Percentiles rank a stretch among this genome's conserved stretches.
phyloP scores from a whole-genome alignment of 2,329 filamentous ascomycete species.

The Neonectria neomacrospora region DNA sequence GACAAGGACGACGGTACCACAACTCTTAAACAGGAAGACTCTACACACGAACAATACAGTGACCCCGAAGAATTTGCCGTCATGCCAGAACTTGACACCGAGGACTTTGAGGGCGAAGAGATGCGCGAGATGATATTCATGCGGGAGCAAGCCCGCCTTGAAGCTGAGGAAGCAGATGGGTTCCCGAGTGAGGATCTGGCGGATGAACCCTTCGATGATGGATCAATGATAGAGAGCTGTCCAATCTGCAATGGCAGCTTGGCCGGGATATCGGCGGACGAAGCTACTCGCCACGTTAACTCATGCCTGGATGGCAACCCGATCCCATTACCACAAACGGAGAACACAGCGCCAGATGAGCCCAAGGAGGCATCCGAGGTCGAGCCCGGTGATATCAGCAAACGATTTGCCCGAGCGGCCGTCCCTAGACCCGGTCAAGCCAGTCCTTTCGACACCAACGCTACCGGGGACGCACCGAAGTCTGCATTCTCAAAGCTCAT shows the following conservation, averaged over 20 bases:
- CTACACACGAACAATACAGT: slow-evolving; percentile 48
- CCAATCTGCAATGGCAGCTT: slow-evolving; percentile 81
- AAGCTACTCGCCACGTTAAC: slow-evolving; percentile 89
- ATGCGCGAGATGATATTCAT: slow-evolving; percentile 75
- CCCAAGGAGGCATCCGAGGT: slow-evolving; percentile 41
- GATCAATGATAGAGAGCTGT: slow-evolving; percentile 60
- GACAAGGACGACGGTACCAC: slow-evolving; percentile 29
- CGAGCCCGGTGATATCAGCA: slow-evolving; percentile 57
- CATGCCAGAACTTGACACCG: slow-evolving; percentile 68
- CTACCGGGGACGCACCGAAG: slow-evolving; percentile 50
- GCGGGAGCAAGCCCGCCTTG: slow-evolving; percentile 77
- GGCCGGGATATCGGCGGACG: slow-evolving; percentile 67
- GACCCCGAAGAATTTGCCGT: slow-evolving; percentile 51
- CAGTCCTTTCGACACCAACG: slow-evolving; percentile 75
- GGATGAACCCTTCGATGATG: slow-evolving; percentile 48
- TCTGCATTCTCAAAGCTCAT: slow-evolving; percentile 95
- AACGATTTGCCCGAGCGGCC: slow-evolving; percentile 73
- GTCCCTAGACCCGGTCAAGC: slow-evolving; percentile 82
- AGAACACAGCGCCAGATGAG: slow-evolving; percentile 24
- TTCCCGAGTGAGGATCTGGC: slow-evolving; percentile 51
- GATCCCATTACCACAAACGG: slow-evolving; percentile 61
- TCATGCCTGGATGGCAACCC: slow-evolving; percentile 88
- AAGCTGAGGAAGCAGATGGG: slow-evolving; percentile 65
- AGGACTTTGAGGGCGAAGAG: slow-evolving; percentile 70
- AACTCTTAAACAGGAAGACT: slow-evolving; percentile 47